Evolutionary conservation across 495 filamentous ascomycete species (phyloP), one percentile per base, ranked within the genome.

Genomic region (Penicillium angulare): DNA sequence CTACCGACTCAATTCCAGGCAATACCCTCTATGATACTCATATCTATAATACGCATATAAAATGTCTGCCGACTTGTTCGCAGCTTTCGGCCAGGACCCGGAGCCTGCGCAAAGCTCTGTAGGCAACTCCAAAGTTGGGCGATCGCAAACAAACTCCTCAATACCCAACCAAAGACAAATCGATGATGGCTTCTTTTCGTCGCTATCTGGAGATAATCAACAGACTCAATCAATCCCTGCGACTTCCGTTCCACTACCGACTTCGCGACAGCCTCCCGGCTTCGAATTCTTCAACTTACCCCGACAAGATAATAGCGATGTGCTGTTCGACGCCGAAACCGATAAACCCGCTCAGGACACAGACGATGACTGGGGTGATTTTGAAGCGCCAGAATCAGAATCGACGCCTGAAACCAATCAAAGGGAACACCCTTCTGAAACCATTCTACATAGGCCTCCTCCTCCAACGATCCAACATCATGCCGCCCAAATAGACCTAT

Each of bases 21-120:
- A 13, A n/a, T n/a, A n/a, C n/a, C n/a, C n/a, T 35, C 41, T 33
- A 34, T 20, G n/a, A n/a, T n/a, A n/a, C 27, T 33, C 20, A 43
- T 12, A 23, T 44, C 51, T 29, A 49, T 54, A 39, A 55, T n/a
- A 40, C 21, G n/a, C 42, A 60, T 27, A 24, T 22, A 21, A 47
- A 18, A 91, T 91, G 87, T 91, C 87, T 35, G 81, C 85, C 43
- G 87, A 90, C 56, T 77, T 91, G 29, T 81, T 87, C 31, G 85
- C 86, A 42, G 84, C 82, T 42, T 91, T 91, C 56, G 85, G 83
- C 31, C 56, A 56, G 51, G 57, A 57, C 32, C 38, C 66, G 49
- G 54, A 21, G 24, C 56, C 59, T 43, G 47, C 57, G 39, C 41
- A 54, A 24, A 52, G 46, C 31, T 50, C 58, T 39, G 26, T 33